A percentile compares a stretch with the other conserved stretches of the same genome.
phyloP scores from a whole-genome alignment of 2,329 filamentous ascomycete genomes.

The Fusarium chaquense region DNA sequence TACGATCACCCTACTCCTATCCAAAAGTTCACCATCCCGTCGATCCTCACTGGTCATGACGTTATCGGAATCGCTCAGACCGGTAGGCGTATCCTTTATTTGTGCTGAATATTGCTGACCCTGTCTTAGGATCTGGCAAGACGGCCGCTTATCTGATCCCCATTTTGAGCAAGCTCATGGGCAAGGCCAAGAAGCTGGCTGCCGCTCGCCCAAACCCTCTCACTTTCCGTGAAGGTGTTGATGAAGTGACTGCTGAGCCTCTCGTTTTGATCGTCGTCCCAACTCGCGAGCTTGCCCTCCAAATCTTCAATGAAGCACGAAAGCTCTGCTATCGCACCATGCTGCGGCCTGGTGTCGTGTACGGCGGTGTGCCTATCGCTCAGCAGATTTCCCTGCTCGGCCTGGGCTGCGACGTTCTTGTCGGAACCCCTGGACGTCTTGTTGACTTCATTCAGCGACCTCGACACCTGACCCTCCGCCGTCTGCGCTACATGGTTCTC shows the following conservation, averaged over 20 bases:
- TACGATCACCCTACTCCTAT: slow-evolving; percentile 86
- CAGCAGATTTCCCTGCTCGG: slow-evolving; percentile 79
- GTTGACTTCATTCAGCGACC: slow-evolving; percentile 83
- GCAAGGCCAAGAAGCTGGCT: slow-evolving; percentile 89
- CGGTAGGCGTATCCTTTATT: slow-evolving; percentile 57
- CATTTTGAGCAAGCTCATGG: slow-evolving; percentile 91
- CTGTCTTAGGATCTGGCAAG: slow-evolving; percentile 84
- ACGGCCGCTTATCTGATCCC: slow-evolving; percentile 93
- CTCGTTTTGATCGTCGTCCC: slow-evolving; percentile 87
- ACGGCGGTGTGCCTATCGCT: slow-evolving; percentile 81
- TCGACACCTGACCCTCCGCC: slow-evolving; percentile 75
- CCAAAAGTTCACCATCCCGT: slow-evolving; percentile 85
- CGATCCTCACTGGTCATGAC: slow-evolving; percentile 81
- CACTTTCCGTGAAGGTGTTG: slow-evolving; percentile 63
- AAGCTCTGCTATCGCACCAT: slow-evolving; percentile 95
- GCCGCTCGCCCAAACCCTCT: slow-evolving; percentile 78
- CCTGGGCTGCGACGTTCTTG: slow-evolving; percentile 89
- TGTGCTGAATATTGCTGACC: slow-evolving; percentile 10
- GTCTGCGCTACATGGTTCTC: slow-evolving; percentile 84
- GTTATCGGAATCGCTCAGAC: slow-evolving; percentile 93
- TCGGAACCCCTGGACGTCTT: slow-evolving; percentile 89
- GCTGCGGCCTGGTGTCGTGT: slow-evolving; percentile 90
- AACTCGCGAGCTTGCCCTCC: slow-evolving; percentile 89
- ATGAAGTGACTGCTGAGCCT: slow-evolving; percentile 80
- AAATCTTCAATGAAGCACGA: slow-evolving; percentile 95